A percentile compares a stretch with the other conserved stretches of the same genome.
phyloP scores from a whole-genome alignment of 2,329 filamentous ascomycete genomes.

The Hypoxylon sp. region DNA sequence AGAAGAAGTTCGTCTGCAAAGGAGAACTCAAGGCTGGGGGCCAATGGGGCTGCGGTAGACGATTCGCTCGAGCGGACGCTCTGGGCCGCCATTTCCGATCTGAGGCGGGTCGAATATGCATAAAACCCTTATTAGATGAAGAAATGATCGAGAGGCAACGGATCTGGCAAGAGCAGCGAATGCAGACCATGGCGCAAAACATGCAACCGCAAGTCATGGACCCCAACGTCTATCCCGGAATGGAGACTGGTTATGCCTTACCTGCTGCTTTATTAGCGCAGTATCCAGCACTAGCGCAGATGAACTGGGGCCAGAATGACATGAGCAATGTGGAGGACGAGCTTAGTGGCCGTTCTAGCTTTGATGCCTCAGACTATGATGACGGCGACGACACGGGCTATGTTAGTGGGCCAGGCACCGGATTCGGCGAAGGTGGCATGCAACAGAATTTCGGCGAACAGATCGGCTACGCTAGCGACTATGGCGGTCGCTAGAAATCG shows the following conservation, averaged over 20 bases:
- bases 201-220: slow-evolving; percentile 66
- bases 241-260: slow-evolving; percentile 78
- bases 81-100: slow-evolving; percentile 95
- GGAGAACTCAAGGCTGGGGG: slow-evolving; percentile 87
- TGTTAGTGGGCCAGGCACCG: slow-evolving; percentile 73
- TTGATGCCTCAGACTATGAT: slow-evolving; percentile 84
- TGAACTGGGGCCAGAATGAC: slow-evolving; percentile 81
- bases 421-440: slow-evolving; percentile 71
- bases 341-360: slow-evolving; percentile 83
- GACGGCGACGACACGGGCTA: slow-evolving; percentile 80
- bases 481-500: slow-evolving; percentile 59
- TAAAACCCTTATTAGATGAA: slow-evolving; percentile 96
- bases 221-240: slow-evolving; percentile 69
- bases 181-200: slow-evolving; percentile 71
- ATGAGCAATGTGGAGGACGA: slow-evolving; percentile 83
- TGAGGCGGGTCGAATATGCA: slow-evolving; percentile 95
- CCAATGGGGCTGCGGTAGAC: slow-evolving; percentile 92
- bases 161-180: slow-evolving; percentile 79
- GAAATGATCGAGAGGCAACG: slow-evolving; percentile 88
- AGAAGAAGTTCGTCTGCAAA: slow-evolving; percentile 98
- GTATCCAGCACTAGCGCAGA: slow-evolving; percentile 90
- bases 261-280: slow-evolving; percentile 90
- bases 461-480: slow-evolving; percentile 68
- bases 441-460: slow-evolving; percentile 67
- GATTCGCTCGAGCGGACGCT: slow-evolving; percentile 95